Evolutionary conservation across 352 stramenopile genomes (phyloP).

Genomic region (Phytophthora melonis): DNA sequence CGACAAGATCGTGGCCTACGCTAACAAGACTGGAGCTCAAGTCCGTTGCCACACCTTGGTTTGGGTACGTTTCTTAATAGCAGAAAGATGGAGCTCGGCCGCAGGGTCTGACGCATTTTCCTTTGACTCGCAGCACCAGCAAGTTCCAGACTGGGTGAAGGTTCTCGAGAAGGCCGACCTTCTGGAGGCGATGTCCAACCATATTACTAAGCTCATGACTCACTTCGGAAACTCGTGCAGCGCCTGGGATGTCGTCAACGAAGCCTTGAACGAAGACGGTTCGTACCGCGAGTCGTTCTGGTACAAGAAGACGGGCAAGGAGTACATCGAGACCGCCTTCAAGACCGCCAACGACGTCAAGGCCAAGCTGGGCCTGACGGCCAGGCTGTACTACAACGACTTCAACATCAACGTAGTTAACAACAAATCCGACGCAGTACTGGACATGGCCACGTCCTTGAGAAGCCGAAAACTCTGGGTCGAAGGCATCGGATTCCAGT

Average conservation of each 20-base stretch:
- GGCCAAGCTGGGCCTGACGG: constrained; percentile 28
- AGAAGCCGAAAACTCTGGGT: constrained; percentile 32
- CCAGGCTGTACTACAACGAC: constrained; percentile 39
- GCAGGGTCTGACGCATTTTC: too few species aligned
- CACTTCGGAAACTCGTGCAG: constrained; percentile 44
- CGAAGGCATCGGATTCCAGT: constrained; percentile 43
- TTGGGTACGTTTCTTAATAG: constrained; percentile 29
- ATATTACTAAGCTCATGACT: constrained; percentile 47
- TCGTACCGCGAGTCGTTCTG: constrained; percentile 47
- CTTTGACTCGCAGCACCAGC: constrained; percentile 32
- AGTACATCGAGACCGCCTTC: constrained; percentile 43
- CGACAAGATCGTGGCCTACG: constrained; percentile 40
- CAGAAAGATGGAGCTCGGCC: too few species aligned
- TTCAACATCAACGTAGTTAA: constrained; percentile 42
- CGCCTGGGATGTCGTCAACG: constrained; percentile 39
- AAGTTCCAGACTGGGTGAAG: constrained; percentile 47
- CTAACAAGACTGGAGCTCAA: constrained; percentile 36
- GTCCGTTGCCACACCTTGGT: constrained; percentile 40
- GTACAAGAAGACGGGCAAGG: constrained; percentile 47
- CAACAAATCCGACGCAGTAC: constrained; percentile 42
- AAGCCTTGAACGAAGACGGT: constrained; percentile 38
- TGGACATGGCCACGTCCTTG: constrained; percentile 32
- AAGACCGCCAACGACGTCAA: constrained; percentile 45
- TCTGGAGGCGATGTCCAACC: constrained; percentile 38
- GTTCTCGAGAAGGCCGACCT: constrained; percentile 39